Base-by-base conservation (phyloP, 257 asterid species). In the Buddleja alternifolia region DNA sequence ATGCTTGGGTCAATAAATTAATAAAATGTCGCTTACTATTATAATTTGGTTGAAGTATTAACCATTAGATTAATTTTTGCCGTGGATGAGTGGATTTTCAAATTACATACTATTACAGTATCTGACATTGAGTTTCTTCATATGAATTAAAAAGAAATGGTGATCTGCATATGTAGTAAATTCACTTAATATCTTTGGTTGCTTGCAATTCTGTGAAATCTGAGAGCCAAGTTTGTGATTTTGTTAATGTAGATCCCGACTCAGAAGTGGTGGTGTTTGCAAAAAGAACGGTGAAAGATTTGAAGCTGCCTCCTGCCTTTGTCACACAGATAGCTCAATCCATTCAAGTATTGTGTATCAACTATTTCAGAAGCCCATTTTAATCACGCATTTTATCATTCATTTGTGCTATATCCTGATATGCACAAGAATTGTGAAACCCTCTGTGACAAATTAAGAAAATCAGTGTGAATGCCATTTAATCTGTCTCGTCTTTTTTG, bases 291-390 rank as follows among this genome's bases (percentile, higher is more conserved):
- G 95, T 85, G 71, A 94, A 86, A 72, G 99, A 94, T 78, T 85
- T 87, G 82, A 94, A 89, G 83, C 92, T 94, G 78, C 96, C 97
- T 48, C 96, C 96, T 59, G 90, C 92, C 63, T 94, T 94, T 78
- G 83, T 83, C 72, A 82, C 95, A 25, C 99, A 91, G 86, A 91
- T 94, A 29, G 88, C 96, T 75, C 99, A 90, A 73, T 91, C 97
- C 54, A 87, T 94, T 67, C 99, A 93, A 73, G 99, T 93, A 85
- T 24, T 58, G 40, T 52, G 40, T 57, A 52, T 40, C 56, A 40
- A 70, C 70, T 40, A 46, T 50, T 62, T 52, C 47, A 63, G 25
- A 39, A 39, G 6, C 15, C 14, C 63, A 69, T 45, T 64, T 44
- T 12, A n/a, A 47, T 53, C 39, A 7, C 17, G n/a, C 6, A 54